Conservation (phyloP, 768 basidiomycete genomes). For the Mycena kentingensis region DNA sequence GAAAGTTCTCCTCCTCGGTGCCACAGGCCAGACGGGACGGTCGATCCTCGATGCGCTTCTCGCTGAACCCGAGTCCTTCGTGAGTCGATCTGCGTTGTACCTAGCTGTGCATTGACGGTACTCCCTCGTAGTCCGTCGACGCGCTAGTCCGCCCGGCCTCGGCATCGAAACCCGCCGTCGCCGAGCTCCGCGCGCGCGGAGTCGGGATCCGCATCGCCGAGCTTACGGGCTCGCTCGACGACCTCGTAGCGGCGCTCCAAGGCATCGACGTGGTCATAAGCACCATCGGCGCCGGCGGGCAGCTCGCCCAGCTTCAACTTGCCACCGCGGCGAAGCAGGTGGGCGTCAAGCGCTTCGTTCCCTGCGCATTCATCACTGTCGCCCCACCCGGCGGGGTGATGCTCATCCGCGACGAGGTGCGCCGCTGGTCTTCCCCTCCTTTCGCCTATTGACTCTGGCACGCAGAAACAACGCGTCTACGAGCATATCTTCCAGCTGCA, state of each 20-base stretch:
- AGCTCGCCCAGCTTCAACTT: conserved; percentile 4
- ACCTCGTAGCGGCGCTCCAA: neutral
- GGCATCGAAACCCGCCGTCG: neutral
- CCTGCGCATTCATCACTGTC: too few relatives aligned
- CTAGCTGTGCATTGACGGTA: neutral
- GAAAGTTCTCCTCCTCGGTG: conserved; percentile 10
- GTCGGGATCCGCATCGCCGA: conserved; percentile 10
- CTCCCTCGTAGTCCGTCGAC: conserved; percentile 1
- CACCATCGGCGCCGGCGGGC: conserved; percentile 4
- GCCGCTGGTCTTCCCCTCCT: neutral
- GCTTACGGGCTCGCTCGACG: conserved; percentile 2
- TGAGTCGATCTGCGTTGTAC: neutral
- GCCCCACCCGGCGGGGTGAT: conserved; percentile 11
- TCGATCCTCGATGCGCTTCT: conserved; percentile 7
- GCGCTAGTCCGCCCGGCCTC: conserved; percentile 16
- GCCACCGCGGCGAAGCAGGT: conserved; percentile 13
- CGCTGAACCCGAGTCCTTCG: neutral
- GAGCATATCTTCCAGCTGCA: conserved; percentile 27
- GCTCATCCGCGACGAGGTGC: too few relatives aligned
- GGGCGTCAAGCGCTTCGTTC: too few relatives aligned
- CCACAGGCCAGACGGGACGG: conserved; percentile 9
- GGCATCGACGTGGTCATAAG: conserved; percentile 15
- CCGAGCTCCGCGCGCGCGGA: conserved; percentile 2
- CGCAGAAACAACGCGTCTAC: conserved; percentile 31
- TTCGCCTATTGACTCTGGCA: neutral